A percentile compares a stretch with the other conserved stretches of the same genome.
Conservation (phyloP, 116 monocot genomes). For the Iris pallida region DNA sequence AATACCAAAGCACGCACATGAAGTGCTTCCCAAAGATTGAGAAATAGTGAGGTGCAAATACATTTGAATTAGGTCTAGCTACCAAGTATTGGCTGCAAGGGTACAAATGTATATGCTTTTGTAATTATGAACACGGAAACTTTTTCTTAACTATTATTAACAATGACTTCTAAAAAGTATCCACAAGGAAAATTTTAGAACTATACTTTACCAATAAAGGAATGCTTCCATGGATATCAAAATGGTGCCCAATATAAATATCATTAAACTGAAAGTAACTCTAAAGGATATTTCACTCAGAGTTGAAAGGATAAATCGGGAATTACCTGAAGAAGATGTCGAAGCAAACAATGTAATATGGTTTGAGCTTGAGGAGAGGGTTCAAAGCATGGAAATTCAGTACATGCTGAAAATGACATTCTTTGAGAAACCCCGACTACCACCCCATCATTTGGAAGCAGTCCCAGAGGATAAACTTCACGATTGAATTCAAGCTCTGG, state of each 20-base stretch:
- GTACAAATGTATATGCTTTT: no score
- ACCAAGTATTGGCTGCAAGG: no score
- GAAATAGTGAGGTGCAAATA: no score
- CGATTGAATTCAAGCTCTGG: conserved; percentile 99
- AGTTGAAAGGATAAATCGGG: not conserved
- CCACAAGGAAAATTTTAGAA: no score
- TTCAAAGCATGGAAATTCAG: conserved; percentile 99
- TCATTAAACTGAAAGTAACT: not conserved
- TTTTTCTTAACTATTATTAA: no score
- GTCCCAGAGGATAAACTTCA: conserved; percentile 97
- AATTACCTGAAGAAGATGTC: conserved; percentile 97
- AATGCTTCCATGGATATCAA: no score
- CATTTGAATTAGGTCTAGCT: no score
- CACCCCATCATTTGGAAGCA: conserved; percentile 92
- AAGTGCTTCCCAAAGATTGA: no score
- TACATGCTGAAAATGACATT: conserved; percentile 83
- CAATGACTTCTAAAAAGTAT: no score
- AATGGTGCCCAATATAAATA: not conserved
- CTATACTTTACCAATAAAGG: no score
- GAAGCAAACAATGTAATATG: conserved; percentile 92
- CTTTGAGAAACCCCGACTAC: conserved; percentile 96
- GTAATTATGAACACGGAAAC: no score
- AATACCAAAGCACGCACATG: no score
- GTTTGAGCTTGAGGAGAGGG: conserved; percentile 99
- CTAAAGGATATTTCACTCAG: not conserved